These are phyloP conservation scores for Dothideomycetes sp. DNA, from an alignment of 2,329 filamentous ascomycete genomes.

Conservation along the genomic window DNA sequence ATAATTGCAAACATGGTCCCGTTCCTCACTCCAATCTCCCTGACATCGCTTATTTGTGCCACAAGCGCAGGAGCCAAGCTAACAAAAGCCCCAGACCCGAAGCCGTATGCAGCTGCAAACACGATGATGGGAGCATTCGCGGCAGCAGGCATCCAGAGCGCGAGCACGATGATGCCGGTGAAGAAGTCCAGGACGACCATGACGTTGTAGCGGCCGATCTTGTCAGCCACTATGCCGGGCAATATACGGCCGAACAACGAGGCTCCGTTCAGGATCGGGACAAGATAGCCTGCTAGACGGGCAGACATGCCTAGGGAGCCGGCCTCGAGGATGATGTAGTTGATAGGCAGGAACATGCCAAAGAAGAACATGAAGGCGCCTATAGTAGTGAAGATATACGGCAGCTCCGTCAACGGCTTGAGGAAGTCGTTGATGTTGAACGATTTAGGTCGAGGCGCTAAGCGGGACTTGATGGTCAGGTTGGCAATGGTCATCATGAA, in stretches of 20 bases:
- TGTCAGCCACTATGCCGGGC: constrained; percentile 43
- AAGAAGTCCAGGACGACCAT: constrained; percentile 39
- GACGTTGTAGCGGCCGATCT: constrained; percentile 43
- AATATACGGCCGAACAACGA: constrained; percentile 44
- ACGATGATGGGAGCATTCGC: constrained; percentile 48
- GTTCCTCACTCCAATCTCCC: constrained; percentile 53
- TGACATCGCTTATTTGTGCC: constrained; percentile 59
- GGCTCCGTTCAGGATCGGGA: constrained; percentile 42
- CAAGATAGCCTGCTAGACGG: constrained; percentile 39
- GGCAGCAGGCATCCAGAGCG: constrained; percentile 42
- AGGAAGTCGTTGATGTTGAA: constrained; percentile 22
- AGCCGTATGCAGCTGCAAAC: constrained; percentile 59
- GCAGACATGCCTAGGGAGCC: constrained; percentile 36
- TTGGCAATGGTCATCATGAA: constrained; percentile 42
- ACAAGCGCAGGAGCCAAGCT: constrained; percentile 52
- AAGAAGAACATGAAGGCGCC: constrained; percentile 45
- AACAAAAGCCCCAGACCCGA: constrained; percentile 56
- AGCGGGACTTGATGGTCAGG: constrained; percentile 40
- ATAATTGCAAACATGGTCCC: constrained; percentile 54
- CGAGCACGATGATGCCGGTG: constrained; percentile 37
- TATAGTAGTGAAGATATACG: constrained; percentile 19
- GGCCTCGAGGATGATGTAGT: constrained; percentile 38
- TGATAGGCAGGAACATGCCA: constrained; percentile 50
- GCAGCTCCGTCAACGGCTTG: constrained; percentile 21
- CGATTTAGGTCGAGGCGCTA: constrained; percentile 28